phyloP scores from a whole-genome alignment of 164 flowering plant genomes.

The Warburgia ugandensis region DNA sequence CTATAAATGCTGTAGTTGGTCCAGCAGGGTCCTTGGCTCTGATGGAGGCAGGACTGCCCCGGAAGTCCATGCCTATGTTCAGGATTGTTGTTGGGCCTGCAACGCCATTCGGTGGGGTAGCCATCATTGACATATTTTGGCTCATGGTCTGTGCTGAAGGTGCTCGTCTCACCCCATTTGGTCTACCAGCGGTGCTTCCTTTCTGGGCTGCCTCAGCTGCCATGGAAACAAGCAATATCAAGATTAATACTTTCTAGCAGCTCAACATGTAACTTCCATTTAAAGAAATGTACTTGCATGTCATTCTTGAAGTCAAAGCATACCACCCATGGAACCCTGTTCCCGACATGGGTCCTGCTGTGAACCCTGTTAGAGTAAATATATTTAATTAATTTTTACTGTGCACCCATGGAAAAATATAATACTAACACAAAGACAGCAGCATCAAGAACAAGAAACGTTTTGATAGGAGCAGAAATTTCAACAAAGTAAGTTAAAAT shows the following conservation, averaged over 20 bases:
- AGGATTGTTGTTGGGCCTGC: slow-evolving; percentile 27
- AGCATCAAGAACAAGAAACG: too few species aligned
- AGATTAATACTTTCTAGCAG: too few species aligned
- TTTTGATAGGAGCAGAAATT: too few species aligned
- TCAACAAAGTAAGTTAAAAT: too few species aligned
- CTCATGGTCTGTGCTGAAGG: slow-evolving; percentile 15
- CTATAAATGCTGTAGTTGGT: slow-evolving; percentile 12
- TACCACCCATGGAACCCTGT: slow-evolving; percentile 22
- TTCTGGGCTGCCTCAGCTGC: slow-evolving; percentile 21
- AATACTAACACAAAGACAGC: too few species aligned
- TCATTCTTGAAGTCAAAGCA: background rate
- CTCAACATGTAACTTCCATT: too few species aligned
- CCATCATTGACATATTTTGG: slow-evolving; percentile 13
- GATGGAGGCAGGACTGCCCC: slow-evolving; percentile 22
- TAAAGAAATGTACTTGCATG: too few species aligned
- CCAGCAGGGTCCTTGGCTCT: slow-evolving; percentile 18
- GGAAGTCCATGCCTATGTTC: slow-evolving; percentile 29
- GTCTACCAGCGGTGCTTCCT: slow-evolving; percentile 12
- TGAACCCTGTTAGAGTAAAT: slow-evolving; percentile 25
- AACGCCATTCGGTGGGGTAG: slow-evolving; percentile 17
- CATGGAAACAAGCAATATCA: too few species aligned
- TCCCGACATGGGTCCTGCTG: slow-evolving; percentile 13
- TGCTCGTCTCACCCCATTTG: slow-evolving; percentile 13
- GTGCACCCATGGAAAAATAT: too few species aligned
- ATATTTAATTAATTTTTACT: too few species aligned